Evolutionary conservation across 352 stramenopile species (phyloP), one percentile per base, ranked within the genome.

Genomic region (Phytophthora rubi): DNA sequence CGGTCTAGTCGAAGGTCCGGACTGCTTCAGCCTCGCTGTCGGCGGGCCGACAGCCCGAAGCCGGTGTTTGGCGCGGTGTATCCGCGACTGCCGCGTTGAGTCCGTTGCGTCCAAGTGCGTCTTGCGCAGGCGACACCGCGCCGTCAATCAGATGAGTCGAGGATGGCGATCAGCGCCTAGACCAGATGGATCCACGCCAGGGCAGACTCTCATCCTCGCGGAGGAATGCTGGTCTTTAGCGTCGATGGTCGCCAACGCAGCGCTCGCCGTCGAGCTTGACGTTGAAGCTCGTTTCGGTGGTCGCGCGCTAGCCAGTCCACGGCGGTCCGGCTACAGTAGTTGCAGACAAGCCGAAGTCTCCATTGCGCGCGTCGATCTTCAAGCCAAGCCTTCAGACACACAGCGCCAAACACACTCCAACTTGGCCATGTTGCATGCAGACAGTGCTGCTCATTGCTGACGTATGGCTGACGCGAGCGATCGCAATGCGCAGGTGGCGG

Each of bases 141-240:
- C 39, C 42, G 62, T 71, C 62, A 68, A 62, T 26, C 62, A 71
- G 68, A 70, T 16, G 56, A 59, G 61, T 63, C 55, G 23, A 55
- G 32, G 44, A 49, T 33, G 67, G 55, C 51, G 21, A 66, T 74
- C 62, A 73, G 68, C 15, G 68, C 35, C 54, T 55, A 39, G 68
- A 71, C 44, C 68, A 71, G 68, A 63, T 71, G 68, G 68, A 71
- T 63, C 42, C 62, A 62, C 28, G 63, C 42, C 12, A 52, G 21
- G 45, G 13, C 45, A 69, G 35, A 53, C 52, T 48, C n/a, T n/a
- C n/a, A n/a, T n/a, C n/a, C n/a, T n/a, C n/a, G n/a, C n/a, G n/a
- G n/a, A n/a, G n/a, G n/a, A n/a, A n/a, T n/a, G n/a, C n/a, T n/a
- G n/a, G n/a, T n/a, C n/a, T n/a, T n/a, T n/a, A n/a, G n/a, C n/a